These are phyloP conservation scores for Trichoderma aggressivum DNA, from an alignment of 2,329 filamentous ascomycete genomes.

Conservation along the genomic window DNA sequence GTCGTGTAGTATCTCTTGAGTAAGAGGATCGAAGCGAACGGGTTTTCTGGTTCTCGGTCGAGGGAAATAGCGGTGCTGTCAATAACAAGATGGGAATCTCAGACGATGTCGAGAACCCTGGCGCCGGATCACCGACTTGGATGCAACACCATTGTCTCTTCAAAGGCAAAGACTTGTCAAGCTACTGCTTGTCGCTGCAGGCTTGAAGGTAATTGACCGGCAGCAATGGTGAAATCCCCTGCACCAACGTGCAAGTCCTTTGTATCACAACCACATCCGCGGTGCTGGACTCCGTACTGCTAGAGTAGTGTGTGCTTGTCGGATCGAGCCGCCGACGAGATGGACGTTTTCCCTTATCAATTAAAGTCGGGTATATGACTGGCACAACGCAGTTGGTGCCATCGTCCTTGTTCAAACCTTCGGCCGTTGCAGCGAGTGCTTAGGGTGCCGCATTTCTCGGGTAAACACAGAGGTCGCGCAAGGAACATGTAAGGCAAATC, in stretches of 20 bases:
- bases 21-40: slow-evolving; percentile 32
- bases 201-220: not conserved
- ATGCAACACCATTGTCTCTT: slow-evolving; percentile 5
- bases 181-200: not conserved
- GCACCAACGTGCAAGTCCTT: not conserved
- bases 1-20: slow-evolving; percentile 25
- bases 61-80: slow-evolving; percentile 3
- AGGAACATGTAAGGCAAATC: slow-evolving; percentile 64
- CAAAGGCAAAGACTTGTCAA: not conserved
- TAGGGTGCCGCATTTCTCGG: slow-evolving; percentile 85
- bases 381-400: slow-evolving; percentile 81
- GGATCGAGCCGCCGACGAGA: slow-evolving; percentile 66
- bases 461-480: slow-evolving; percentile 92
- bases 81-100: slow-evolving; percentile 9
- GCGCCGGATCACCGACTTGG: not conserved
- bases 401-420: slow-evolving; percentile 87
- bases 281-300: not conserved
- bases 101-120: slow-evolving; percentile 7
- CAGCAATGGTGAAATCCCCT: not conserved
- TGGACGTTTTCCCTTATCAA: slow-evolving; percentile 95
- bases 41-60: slow-evolving; percentile 35
- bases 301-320: not conserved
- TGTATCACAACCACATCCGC: not conserved
- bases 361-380: slow-evolving; percentile 73
- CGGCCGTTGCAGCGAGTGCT: slow-evolving; percentile 78